These are phyloP conservation scores for Kodamaea laetipori DNA, from an alignment of 805 yeast species.

Conservation along the genomic window DNA sequence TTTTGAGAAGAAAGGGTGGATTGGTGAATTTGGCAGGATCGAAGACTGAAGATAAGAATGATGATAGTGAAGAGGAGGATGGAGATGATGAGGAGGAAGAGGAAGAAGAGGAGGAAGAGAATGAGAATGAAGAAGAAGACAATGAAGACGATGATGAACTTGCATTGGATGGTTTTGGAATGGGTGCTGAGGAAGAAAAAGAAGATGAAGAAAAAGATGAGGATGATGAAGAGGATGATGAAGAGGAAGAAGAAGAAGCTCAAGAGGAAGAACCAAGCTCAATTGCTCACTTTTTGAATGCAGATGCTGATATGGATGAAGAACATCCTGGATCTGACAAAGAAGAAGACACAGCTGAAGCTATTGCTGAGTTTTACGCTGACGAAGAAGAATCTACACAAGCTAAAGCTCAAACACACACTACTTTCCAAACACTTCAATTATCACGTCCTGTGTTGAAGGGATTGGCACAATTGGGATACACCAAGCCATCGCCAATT, in stretches of 20 bases:
- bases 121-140: constrained; percentile 28
- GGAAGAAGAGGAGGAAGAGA: constrained; percentile 29
- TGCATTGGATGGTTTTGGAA: constrained; percentile 49
- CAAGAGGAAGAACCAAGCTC: constrained; percentile 26
- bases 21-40: constrained; percentile 53
- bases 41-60: constrained; percentile 16
- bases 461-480: constrained; percentile 79
- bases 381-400: constrained; percentile 49
- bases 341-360: constrained; percentile 70
- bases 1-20: constrained; percentile 84
- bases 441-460: constrained; percentile 89
- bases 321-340: constrained; percentile 20
- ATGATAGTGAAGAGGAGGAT: constrained; percentile 17
- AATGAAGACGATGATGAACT: constrained; percentile 40
- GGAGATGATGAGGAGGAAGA: constrained; percentile 28
- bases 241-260: constrained; percentile 32
- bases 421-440: constrained; percentile 72
- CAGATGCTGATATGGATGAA: constrained; percentile 21
- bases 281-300: constrained; percentile 6
- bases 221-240: constrained; percentile 27
- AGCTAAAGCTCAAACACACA: constrained; percentile 54
- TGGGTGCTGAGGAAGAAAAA: constrained; percentile 47
- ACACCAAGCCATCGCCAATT: constrained; percentile 88
- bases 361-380: constrained; percentile 77
- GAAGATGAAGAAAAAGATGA: constrained; percentile 31